Percentiles rank a stretch among this genome's conserved stretches.
Conservation (phyloP, 257 asterid genomes). For the Przewalskia tangutica region DNA sequence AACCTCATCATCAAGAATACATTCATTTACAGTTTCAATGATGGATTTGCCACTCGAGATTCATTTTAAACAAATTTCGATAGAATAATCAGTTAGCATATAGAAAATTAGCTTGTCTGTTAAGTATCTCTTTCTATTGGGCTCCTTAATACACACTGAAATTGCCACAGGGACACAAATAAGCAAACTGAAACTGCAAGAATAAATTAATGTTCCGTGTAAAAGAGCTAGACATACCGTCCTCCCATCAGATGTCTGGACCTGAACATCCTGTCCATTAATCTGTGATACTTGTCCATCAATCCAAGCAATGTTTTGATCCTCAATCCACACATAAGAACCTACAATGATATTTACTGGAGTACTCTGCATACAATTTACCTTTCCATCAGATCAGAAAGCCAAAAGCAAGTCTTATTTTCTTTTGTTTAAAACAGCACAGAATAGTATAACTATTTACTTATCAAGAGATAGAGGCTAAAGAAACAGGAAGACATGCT, state of each 20-base stretch:
- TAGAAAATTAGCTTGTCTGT: neutral
- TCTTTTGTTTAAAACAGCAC: neutral
- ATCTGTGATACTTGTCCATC: constrained; percentile 12
- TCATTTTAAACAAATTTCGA: neutral
- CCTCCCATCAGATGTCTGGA: constrained; percentile 10
- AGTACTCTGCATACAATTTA: constrained; percentile 3
- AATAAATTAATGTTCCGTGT: neutral
- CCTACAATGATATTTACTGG: constrained; percentile 13
- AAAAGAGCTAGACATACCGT: neutral
- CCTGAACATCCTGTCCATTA: constrained; percentile 1
- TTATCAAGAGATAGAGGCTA: neutral
- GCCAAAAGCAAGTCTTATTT: neutral
- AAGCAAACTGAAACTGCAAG: neutral
- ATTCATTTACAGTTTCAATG: neutral
- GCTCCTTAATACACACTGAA: neutral
- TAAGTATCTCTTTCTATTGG: neutral
- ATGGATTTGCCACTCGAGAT: neutral
- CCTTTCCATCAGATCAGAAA: neutral
- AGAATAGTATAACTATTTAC: neutral
- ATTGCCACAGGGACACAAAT: neutral
- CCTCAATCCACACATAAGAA: constrained; percentile 10
- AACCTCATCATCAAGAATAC: neutral
- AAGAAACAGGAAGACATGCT: neutral
- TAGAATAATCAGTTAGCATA: neutral
- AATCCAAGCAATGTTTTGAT: constrained; percentile 3